Base-by-base conservation (phyloP, 2,329 filamentous ascomycete genomes). In the Mycosphaerella sp. region DNA sequence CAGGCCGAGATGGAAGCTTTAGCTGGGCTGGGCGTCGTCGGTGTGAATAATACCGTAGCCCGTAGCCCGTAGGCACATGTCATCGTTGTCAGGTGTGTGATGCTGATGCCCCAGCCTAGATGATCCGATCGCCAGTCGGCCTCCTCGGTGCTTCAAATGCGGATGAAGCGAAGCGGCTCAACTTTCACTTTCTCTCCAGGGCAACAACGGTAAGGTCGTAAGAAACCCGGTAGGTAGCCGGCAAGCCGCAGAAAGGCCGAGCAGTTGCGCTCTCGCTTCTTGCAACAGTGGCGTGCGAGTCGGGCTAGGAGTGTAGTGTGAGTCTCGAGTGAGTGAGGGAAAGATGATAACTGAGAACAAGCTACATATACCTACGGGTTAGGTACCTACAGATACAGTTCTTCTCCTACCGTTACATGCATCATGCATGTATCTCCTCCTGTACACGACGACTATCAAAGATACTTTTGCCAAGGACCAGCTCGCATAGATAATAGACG, bases 191-290 rank as follows among this genome's bases (percentile, higher is more conserved):
- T 17, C 14, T 17, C 14, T 17, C 14, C 14, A 17, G 14, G 14
- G 14, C 14, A 50, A 40, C 46, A 32, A 54, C 47, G 52, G 52
- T 51, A 34, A 54, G 34, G 46, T 44, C 42, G 47, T 46, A 47
- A 47, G 41, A 17, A 45, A 53, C 11, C 31, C 29, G 31, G 31
- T 17, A 44, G 14, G 14, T 17, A 21, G 38, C 29, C 34, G 14
- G 36, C 51, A 26, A 31, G 31, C 51, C 45, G 51, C 45, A 29
- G 46, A 42, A 39, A 45, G 39, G 51, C 51, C 51, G 51, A 45
- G 31, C 32, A 26, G 12, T 31, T 11, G 31, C 12, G 9, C 10
- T 50, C 26, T n/a, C 38, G 47, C 47, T 44, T 45, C 47, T 36
- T 45, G 11, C 36, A 43, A 31, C 14, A 40, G 17, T 36, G 40